Percentiles rank a stretch among this genome's conserved stretches.
Conservation (phyloP, 2,329 filamentous ascomycete genomes). For the Stemphylium beticola region DNA sequence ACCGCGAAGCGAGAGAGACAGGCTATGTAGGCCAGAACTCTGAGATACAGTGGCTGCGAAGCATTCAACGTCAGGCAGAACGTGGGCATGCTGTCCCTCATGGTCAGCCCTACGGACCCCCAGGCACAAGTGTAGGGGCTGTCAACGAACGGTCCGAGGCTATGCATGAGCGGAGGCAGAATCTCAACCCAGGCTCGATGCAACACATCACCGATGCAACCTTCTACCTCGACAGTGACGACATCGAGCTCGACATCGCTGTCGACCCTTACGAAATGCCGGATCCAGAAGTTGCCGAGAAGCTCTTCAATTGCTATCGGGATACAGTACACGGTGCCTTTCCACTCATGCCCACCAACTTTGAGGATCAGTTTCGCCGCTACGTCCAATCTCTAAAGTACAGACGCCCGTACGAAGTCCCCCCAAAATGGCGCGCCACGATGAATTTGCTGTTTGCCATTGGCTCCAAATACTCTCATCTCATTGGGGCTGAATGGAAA, state of each 20-base stretch:
- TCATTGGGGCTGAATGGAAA: conserved; percentile 36
- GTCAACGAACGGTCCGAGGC: conserved; percentile 22
- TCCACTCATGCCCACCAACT: conserved; percentile 36
- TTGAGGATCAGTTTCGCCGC: conserved; percentile 27
- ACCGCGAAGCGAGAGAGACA: conserved; percentile 35
- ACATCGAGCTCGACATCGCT: conserved; percentile 30
- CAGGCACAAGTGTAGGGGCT: conserved; percentile 18
- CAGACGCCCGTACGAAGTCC: conserved; percentile 15
- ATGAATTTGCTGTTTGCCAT: conserved; percentile 53
- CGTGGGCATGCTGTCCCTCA: conserved; percentile 10
- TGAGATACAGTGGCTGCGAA: conserved; percentile 43
- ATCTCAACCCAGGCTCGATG: conserved; percentile 12
- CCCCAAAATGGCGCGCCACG: conserved; percentile 43
- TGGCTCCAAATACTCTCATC: conserved; percentile 47
- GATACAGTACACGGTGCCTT: conserved; percentile 44
- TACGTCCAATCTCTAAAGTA: conserved; percentile 16
- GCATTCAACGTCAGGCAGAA: conserved; percentile 33
- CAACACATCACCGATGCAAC: conserved; percentile 32
- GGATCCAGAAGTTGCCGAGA: conserved; percentile 35
- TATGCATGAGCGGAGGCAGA: conserved; percentile 25
- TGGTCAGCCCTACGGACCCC: conserved; percentile 26
- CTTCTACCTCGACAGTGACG: conserved; percentile 47
- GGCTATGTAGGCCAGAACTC: conserved; percentile 45
- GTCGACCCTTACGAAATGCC: conserved; percentile 43
- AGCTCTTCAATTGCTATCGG: conserved; percentile 46